Evolutionary conservation across 208 protist genomes (phyloP).

Genomic region (Acanthamoeba lenticulata): DNA sequence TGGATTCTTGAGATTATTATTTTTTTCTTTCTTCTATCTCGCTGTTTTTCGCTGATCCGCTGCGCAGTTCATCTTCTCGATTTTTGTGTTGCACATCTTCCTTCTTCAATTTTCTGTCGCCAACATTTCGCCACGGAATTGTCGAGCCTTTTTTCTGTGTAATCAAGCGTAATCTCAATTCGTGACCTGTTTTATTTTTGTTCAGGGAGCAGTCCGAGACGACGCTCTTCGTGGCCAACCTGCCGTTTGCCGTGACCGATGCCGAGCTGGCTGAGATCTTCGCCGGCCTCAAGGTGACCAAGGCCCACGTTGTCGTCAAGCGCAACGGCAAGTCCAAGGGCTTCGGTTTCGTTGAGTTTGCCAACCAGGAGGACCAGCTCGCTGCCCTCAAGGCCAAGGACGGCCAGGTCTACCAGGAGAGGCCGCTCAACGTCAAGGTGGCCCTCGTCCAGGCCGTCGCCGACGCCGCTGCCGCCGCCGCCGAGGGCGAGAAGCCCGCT

Average conservation of each 20-base stretch:
- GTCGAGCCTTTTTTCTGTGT: neutral
- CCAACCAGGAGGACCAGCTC: constrained; percentile 71
- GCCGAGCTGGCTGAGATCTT: constrained; percentile 76
- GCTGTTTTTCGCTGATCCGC: no score
- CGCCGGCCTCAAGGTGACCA: constrained; percentile 70
- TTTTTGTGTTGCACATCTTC: neutral
- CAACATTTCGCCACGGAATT: no score
- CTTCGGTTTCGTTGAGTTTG: constrained; percentile 85
- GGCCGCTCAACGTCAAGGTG: constrained; percentile 75
- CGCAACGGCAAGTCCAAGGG: constrained; percentile 75
- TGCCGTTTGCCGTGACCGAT: constrained; percentile 75
- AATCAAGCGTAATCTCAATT: neutral
- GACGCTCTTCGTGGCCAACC: constrained; percentile 77
- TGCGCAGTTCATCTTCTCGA: neutral
- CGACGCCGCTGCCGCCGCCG: neutral
- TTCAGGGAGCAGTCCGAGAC: constrained; percentile 66
- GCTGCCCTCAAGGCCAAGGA: constrained; percentile 76
- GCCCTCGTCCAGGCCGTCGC: constrained; percentile 66
- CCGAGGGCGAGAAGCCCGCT: neutral
- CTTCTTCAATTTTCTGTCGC: neutral
- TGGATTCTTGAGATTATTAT: no score
- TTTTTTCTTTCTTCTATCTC: neutral
- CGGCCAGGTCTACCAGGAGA: constrained; percentile 67
- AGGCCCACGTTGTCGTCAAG: constrained; percentile 75
- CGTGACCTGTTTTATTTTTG: neutral